Evolutionary conservation across 805 yeast species (phyloP).

Genomic region (Candida pseudoglaebosa): DNA sequence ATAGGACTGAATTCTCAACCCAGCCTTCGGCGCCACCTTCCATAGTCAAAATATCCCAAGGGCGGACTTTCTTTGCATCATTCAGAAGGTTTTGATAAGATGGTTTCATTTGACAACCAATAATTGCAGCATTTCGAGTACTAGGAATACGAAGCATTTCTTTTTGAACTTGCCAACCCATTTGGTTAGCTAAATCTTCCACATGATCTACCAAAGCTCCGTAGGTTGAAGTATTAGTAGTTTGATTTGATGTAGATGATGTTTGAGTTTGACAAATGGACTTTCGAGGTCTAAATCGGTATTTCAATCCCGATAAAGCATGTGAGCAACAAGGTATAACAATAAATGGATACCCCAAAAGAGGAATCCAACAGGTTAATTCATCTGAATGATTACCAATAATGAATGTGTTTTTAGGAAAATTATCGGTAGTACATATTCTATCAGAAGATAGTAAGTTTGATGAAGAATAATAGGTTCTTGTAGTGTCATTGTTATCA

Average conservation of each 20-base stretch:
- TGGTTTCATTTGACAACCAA: constrained; percentile 50
- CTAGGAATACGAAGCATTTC: constrained; percentile 93
- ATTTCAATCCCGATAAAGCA: constrained; percentile 69
- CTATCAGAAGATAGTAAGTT: constrained; percentile 47
- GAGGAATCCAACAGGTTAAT: constrained; percentile 91
- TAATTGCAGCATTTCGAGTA: constrained; percentile 86
- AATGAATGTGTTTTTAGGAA: constrained; percentile 68
- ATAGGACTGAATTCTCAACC: constrained; percentile 74
- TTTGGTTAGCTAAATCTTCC: constrained; percentile 56
- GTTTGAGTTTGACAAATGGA: constrained; percentile 2
- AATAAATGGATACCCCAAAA: constrained; percentile 79
- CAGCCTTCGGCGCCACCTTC: constrained; percentile 93
- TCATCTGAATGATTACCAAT: constrained; percentile 97
- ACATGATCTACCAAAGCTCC: constrained; percentile 86
- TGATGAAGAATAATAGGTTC: constrained; percentile 53
- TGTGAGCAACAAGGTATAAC: constrained; percentile 97
- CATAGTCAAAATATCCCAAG: constrained; percentile 58
- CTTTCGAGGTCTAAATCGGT: constrained; percentile 54
- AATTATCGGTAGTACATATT: constrained; percentile 57
- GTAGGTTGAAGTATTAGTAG: constrained; percentile 55
- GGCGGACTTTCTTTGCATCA: constrained; percentile 34
- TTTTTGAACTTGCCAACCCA: constrained; percentile 82
- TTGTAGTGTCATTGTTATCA: constrained; percentile 25
- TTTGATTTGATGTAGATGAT: constrained; percentile 4
- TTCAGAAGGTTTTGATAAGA: constrained; percentile 19